These are phyloP conservation scores for Aspergillus sojae DNA, from an alignment of 2,329 filamentous ascomycete genomes.

Conservation along the genomic window DNA sequence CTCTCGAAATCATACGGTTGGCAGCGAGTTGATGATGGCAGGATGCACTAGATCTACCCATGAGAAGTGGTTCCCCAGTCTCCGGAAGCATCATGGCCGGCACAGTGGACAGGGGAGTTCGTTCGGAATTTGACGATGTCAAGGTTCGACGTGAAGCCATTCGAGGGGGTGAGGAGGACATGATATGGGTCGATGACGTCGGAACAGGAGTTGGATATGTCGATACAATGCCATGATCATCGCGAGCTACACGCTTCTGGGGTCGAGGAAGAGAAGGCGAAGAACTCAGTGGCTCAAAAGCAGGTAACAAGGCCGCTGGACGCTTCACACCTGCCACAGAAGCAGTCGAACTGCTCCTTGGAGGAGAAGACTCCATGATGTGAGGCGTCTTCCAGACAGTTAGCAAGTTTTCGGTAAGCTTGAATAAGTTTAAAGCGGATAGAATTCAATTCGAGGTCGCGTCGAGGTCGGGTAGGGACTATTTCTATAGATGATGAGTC, in stretches of 20 bases:
- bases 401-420: conserved; percentile 15
- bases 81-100: conserved; percentile 79
- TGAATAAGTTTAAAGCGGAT: conserved; percentile 9
- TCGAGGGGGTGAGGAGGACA: conserved; percentile 80
- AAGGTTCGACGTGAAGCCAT: conserved; percentile 60
- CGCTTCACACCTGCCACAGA: conserved; percentile 48
- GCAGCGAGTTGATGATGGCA: conserved; percentile 93
- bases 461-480: conserved; percentile 22
- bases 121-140: conserved; percentile 65
- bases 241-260: conserved; percentile 50
- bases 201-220: conserved; percentile 93
- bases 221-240: conserved; percentile 43
- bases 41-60: conserved; percentile 93
- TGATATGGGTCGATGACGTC: conserved; percentile 88
- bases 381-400: conserved; percentile 3
- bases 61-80: conserved; percentile 77
- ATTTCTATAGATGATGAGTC: conserved; percentile 15
- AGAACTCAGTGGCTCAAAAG: conserved; percentile 53
- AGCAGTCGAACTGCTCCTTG: conserved; percentile 36
- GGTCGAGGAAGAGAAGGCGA: conserved; percentile 53
- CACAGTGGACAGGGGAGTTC: conserved; percentile 79
- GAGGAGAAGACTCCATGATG: conserved; percentile 46
- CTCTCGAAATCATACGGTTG: conserved; percentile 88
- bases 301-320: conserved; percentile 51
- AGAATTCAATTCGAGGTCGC: conserved; percentile 28